These are phyloP conservation scores for Xylariales sp. DNA, from an alignment of 2,329 filamentous ascomycete genomes.

Conservation along the genomic window DNA sequence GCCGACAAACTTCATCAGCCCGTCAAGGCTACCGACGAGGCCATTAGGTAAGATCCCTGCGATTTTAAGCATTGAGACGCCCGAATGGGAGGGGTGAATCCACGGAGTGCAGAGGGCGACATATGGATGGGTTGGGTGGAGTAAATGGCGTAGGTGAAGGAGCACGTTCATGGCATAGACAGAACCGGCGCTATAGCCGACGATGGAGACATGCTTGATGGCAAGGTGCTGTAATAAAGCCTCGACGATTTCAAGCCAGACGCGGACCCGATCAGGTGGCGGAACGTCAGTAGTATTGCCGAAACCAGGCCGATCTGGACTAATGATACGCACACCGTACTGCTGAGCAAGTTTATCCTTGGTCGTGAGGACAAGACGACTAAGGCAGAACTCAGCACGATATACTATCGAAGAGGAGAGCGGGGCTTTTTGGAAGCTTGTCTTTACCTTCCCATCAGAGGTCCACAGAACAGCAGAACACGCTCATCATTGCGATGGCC, in stretches of 20 bases:
- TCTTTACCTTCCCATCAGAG: slow-evolving; percentile 39
- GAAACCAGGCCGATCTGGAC: slow-evolving; percentile 52
- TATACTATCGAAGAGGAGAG: not conserved
- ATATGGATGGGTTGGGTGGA: slow-evolving; percentile 42
- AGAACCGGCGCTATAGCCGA: slow-evolving; percentile 41
- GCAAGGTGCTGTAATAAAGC: slow-evolving; percentile 51
- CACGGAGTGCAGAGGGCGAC: slow-evolving; percentile 41
- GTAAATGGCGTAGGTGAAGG: slow-evolving; percentile 41
- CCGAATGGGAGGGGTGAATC: slow-evolving; percentile 41
- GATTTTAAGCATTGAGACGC: slow-evolving; percentile 33
- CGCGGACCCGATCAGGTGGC: slow-evolving; percentile 38
- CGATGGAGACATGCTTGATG: slow-evolving; percentile 45
- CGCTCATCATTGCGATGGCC: slow-evolving; percentile 38
- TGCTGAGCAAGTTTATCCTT: slow-evolving; percentile 51
- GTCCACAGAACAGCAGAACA: slow-evolving; percentile 40
- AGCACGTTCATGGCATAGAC: slow-evolving; percentile 43
- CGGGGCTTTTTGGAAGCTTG: not conserved
- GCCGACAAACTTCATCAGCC: slow-evolving; percentile 28
- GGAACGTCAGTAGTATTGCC: slow-evolving; percentile 50
- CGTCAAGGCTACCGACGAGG: slow-evolving; percentile 35
- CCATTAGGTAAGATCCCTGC: slow-evolving; percentile 34
- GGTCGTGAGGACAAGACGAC: slow-evolving; percentile 48
- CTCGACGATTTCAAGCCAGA: slow-evolving; percentile 49
- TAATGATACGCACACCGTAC: slow-evolving; percentile 51
- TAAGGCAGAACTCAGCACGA: slow-evolving; percentile 17